Evolutionary conservation across 1,139 yeast genomes (phyloP), one percentile per base, ranked within the genome.

Genomic region (Suhomyces coccinellae): DNA sequence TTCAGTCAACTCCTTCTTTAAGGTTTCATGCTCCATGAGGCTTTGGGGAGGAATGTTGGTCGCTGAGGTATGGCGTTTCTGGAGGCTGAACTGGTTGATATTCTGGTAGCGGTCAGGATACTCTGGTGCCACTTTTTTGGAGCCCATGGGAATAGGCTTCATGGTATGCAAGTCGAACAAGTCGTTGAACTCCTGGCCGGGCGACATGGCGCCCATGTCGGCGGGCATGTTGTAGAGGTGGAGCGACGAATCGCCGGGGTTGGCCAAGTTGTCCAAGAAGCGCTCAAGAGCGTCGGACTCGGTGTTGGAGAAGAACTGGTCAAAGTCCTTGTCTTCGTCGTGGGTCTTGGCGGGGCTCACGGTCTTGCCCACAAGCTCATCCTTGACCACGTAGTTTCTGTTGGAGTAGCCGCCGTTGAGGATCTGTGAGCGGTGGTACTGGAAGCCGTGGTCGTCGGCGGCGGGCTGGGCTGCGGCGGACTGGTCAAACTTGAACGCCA

Each of bases 271-370:
- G 52, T 74, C 79, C 58, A 74, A 65, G 50, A 74, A 74, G 52
- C 58, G 64, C 47, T 73, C 78, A 53, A 74, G 63, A 10, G 78
- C 78, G 51, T 68, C 65, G 14, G 75, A 66, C 54, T 74, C 79
- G 10, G 75, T 72, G 49, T 66, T 63, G 40, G 76, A 67, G 55
- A 74, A 74, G 50, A 74, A 74, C 52, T 71, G 71, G 53, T 73
- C 79, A 51, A 68, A 65, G 6, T 70, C 75, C 38, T 67, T 72
- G 9, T 56, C 58, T 13, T 36, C 14, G 5, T 52, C 48, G 9
- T 56, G 59, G 13, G 34, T 24, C 27, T 17, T 22, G 5, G 17
- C 7, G 11, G 22, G 20, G 9, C 20, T n/a, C 13, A 39, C 36
- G 26, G 32, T 17, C 11, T 36, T 28, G 39, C 20, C 12, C 4